Base-by-base conservation (phyloP, 1,284 basidiomycete genomes). In the Ganoderma sinense region DNA sequence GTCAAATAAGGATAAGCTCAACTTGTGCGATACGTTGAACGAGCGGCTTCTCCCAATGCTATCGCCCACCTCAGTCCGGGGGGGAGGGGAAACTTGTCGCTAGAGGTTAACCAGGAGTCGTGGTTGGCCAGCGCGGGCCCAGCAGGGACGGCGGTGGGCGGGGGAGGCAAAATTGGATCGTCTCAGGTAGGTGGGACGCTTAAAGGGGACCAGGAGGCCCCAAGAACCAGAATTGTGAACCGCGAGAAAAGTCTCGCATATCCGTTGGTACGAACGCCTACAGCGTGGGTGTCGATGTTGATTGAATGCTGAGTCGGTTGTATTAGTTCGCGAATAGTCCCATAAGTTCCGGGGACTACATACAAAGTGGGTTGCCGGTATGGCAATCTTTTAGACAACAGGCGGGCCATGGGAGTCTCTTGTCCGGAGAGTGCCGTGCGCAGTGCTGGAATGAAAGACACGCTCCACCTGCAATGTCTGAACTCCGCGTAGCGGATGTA, bases 351-450 rank as follows among this genome's bases (percentile, higher is more conserved):
- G 72, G 69, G 51, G 53, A 51, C 8, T 43, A 31, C 62, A 33
- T 56, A 51, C 41, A 33, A 45, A n/a, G 26, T 64, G 29, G 29
- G 36, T 60, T 68, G 61, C 72, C 66, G 72, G 64, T 51, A 64
- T 61, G 41, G 68, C 64, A 69, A 69, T 29, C n/a, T 66, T 69
- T 68, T 68, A 69, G 68, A 69, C 68, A 43, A 60, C 53, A 45
- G 43, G 41, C 33, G 4, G 65, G 18, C 20, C 65, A 62, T 73
- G 69, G 51, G 72, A 73, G 23, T 2, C 20, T 41, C 45, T 69
- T 45, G 59, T 41, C 43, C 66, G 68, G 66, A 31, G n/a, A 31
- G 23, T 43, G 45, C 68, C 68, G 62, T 36, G 61, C 64, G 56
- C 69, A 56, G 62, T 56, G 62, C 20, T 55, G 20, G 51, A 7